Evolutionary conservation across 306 rosid species (phyloP), one percentile per base, ranked within the genome.

Genomic region (Cercis canadensis): DNA sequence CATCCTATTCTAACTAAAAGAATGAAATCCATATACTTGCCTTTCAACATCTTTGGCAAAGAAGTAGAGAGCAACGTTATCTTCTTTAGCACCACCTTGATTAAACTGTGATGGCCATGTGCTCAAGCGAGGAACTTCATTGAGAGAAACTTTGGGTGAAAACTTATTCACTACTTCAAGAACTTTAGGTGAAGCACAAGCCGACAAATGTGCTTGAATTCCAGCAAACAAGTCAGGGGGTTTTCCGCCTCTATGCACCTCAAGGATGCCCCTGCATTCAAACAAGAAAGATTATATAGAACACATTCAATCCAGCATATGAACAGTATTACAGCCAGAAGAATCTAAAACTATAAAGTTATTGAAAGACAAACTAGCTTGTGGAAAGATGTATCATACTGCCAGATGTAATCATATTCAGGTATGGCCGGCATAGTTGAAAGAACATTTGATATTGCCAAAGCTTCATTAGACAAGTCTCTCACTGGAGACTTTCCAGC

Each of bases 21-120:
- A 67, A 75, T 21, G 29, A 56, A 24, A 75, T 37, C 58, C 43
- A 67, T 57, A 70, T 39, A n/a, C 62, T 34, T 36, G 84, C 98
- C 96, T 90, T 75, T 88, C 87, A 57, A 82, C 57, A 83, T 93
- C 97, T 74, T 79, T 84, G 55, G 98, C 97, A 80, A 93, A 93
- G 79, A 93, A 90, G 88, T 87, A 90, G 56, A 93, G 96, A 39
- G 96, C 98, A 74, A 93, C 88, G 68, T 90, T 93, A 71, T 93
- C 87, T 75, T 93, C 97, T 64, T 80, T 87, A 69, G 87, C 88
- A 55, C 97, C 96, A 60, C 46, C 75, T 58, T 84, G 90, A 78
- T 39, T 73, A 75, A 93, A 93, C 57, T 93, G 98, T 16, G 86
- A 57, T 44, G 98, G 98, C 98, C 98, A 93, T 12, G 82, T 75